Conservation (phyloP, 2,329 filamentous ascomycete genomes). For the Capronia coronata region DNA sequence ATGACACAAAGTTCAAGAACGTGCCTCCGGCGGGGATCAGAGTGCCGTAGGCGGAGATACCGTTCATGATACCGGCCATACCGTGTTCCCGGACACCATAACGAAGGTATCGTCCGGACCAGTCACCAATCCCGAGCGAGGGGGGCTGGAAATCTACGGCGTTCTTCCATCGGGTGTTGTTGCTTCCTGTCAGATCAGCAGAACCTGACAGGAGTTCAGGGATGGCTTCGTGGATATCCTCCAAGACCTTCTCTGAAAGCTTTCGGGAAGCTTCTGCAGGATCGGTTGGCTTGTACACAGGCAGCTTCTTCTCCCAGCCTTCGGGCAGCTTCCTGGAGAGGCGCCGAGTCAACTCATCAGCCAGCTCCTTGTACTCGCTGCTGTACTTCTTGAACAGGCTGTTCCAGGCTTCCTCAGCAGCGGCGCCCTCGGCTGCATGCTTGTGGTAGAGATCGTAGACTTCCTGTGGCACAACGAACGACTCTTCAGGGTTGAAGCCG, state of each 20-base stretch:
- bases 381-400: conserved; percentile 82
- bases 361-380: conserved; percentile 68
- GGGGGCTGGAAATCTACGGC: conserved; percentile 97
- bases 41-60: conserved; percentile 89
- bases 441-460: conserved; percentile 89
- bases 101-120: conserved; percentile 73
- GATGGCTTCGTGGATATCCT: conserved; percentile 73
- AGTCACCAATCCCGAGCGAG: conserved; percentile 76
- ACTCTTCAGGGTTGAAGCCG: conserved; percentile 91
- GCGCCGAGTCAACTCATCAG: conserved; percentile 74
- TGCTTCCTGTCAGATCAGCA: conserved; percentile 95
- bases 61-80: conserved; percentile 54
- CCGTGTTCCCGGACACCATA: conserved; percentile 49
- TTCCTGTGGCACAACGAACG: conserved; percentile 86
- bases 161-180: conserved; percentile 97
- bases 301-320: conserved; percentile 92
- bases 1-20: conserved; percentile 99
- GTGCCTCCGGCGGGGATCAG: conserved; percentile 90
- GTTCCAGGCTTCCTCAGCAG: conserved; percentile 92
- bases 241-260: conserved; percentile 87
- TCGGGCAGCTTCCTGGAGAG: conserved; percentile 77
- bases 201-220: conserved; percentile 94
- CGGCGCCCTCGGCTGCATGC: conserved; percentile 77
- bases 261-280: conserved; percentile 85
- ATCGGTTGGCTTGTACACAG: conserved; percentile 82